phyloP scores from a whole-genome alignment of 345 rosid species.

The Euclidium syriacum region DNA sequence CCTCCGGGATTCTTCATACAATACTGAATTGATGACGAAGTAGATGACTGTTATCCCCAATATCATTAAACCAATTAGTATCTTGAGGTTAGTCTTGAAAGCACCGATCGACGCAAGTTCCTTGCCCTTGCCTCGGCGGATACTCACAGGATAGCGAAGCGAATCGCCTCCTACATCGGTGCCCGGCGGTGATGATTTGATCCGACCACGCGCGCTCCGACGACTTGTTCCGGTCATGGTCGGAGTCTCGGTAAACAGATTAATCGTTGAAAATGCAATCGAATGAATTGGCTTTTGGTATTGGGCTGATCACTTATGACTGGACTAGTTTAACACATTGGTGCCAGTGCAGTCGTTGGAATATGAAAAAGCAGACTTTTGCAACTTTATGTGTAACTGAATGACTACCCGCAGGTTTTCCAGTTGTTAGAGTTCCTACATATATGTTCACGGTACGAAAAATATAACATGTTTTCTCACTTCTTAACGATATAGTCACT shows the following conservation, averaged over 20 bases:
- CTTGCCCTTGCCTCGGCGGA: constrained; percentile 20
- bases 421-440: no score
- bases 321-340: no score
- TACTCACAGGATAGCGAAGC: constrained; percentile 10
- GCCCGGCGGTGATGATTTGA: constrained; percentile 31
- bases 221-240: constrained; percentile 63
- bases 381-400: no score
- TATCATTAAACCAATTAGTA: constrained; percentile 10
- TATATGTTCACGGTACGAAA: no score
- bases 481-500: no score
- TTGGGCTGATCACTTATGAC: constrained; percentile 6
- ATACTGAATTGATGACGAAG: constrained; percentile 21
- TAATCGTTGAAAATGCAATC: background rate
- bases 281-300: background rate
- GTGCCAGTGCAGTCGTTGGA: no score
- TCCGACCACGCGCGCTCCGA: constrained; percentile 51
- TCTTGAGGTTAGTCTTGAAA: constrained; percentile 22
- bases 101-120: constrained; percentile 26
- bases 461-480: no score
- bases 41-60: constrained; percentile 13
- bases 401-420: no score
- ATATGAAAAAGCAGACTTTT: no score
- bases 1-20: constrained; percentile 29
- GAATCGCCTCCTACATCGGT: constrained; percentile 24
- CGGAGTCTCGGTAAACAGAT: background rate